Percentiles rank a stretch among this genome's conserved stretches.
Evolutionary conservation across 108 stramenopile species (phyloP).

Genomic region (Skeletonema potamos): DNA sequence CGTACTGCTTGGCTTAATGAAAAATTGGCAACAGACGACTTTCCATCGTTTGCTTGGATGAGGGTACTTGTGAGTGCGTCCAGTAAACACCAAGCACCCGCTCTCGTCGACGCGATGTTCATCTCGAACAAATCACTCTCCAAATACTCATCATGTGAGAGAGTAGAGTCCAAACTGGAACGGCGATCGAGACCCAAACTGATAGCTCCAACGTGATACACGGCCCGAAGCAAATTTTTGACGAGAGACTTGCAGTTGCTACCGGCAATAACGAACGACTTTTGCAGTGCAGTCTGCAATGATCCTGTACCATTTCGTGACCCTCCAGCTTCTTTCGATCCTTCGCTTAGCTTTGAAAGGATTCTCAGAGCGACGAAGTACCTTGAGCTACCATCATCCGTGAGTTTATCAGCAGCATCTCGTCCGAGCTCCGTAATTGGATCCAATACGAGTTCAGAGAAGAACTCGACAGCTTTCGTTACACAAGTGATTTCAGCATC

Average conservation of each 20-base stretch:
- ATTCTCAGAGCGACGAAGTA: conserved; percentile 66
- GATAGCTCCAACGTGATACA: conserved; percentile 18
- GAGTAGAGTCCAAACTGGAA: conserved; percentile 10
- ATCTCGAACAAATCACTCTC: conserved; percentile 24
- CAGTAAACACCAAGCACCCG: conserved; percentile 75
- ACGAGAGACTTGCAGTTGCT: conserved; percentile 30
- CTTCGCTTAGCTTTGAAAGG: conserved; percentile 52
- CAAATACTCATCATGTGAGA: conserved; percentile 12
- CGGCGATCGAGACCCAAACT: conserved; percentile 33
- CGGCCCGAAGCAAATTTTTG: conserved; percentile 39
- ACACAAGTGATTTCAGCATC: conserved; percentile 66
- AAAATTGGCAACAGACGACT: conserved; percentile 15
- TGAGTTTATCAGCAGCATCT: conserved; percentile 5
- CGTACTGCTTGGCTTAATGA: conserved; percentile 35
- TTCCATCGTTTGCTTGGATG: conserved; percentile 4
- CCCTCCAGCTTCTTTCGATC: conserved; percentile 50
- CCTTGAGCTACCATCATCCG: conserved; percentile 8
- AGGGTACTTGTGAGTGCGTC: conserved; percentile 61
- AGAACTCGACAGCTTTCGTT: conserved; percentile 61
- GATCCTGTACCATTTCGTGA: conserved; percentile 55
- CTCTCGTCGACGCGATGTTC: conserved; percentile 20
- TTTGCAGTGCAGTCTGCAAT: conserved; percentile 59
- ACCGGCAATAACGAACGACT: conserved; percentile 38
- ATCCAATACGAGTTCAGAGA: conserved; percentile 56
- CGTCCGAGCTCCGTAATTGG: conserved; percentile 52